These are phyloP conservation scores for Persicaria tinctoria DNA, from an alignment of 148 eudicot genomes.

Conservation along the genomic window DNA sequence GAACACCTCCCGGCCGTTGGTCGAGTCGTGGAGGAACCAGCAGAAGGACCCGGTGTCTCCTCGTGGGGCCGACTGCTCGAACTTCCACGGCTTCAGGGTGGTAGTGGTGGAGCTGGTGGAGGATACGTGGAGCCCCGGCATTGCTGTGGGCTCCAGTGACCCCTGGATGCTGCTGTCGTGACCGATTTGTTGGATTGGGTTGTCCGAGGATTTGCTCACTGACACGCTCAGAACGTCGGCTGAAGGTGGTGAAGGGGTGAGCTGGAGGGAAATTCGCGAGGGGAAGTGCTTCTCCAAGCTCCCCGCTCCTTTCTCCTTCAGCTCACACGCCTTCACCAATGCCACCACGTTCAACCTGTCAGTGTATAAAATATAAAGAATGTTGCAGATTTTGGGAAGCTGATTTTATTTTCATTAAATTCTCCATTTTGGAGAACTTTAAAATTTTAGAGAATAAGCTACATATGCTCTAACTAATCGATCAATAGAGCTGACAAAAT, in stretches of 20 bases:
- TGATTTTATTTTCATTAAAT: no score
- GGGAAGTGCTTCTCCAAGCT: conserved; percentile 85
- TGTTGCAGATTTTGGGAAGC: no score
- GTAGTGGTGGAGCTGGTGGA: conserved; percentile 52
- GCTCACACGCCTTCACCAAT: conserved; percentile 41
- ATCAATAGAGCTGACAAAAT: no score
- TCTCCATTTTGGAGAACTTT: no score
- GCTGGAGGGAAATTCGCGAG: conserved; percentile 56
- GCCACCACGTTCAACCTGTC: conserved; percentile 61
- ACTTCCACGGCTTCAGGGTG: conserved; percentile 76
- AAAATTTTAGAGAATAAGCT: no score
- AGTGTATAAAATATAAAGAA: neutral
- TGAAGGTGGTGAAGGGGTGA: conserved; percentile 47
- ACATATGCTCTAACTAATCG: no score
- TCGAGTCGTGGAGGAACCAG: conserved; percentile 71
- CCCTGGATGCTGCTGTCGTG: conserved; percentile 44
- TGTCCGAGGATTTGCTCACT: conserved; percentile 68
- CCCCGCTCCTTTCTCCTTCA: conserved; percentile 69
- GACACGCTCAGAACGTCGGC: conserved; percentile 55
- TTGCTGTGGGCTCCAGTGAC: conserved; percentile 43
- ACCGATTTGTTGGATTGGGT: conserved; percentile 53
- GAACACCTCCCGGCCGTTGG: conserved; percentile 65
- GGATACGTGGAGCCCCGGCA: conserved; percentile 43
- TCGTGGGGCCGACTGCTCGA: conserved; percentile 54
- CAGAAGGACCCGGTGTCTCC: conserved; percentile 54